Evolutionary conservation across 139 green algal genomes (phyloP).

Genomic region (Chlorella ohadii): DNA sequence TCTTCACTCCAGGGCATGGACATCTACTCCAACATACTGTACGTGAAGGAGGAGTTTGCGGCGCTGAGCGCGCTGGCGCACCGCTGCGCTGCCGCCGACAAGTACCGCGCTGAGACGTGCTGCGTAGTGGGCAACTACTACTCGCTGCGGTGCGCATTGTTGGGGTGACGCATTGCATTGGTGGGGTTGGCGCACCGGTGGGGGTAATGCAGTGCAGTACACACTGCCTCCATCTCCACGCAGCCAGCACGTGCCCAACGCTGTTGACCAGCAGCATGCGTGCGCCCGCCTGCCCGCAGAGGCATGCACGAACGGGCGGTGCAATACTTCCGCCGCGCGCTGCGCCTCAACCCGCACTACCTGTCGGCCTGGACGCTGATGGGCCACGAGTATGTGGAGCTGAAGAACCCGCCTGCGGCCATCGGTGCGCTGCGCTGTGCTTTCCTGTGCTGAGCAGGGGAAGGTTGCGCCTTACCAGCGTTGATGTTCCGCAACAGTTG

Average conservation of each 20-base stretch:
- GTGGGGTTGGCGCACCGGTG: too few relatives aligned
- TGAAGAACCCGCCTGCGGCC: conserved; percentile 94
- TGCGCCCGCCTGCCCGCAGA: background rate
- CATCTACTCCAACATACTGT: conserved; percentile 97
- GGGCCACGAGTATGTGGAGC: conserved; percentile 98
- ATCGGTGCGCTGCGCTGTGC: conserved; percentile 64
- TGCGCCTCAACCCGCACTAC: conserved; percentile 88
- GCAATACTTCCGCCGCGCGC: conserved; percentile 84
- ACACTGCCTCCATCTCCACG: too few relatives aligned
- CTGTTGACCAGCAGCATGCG: too few relatives aligned
- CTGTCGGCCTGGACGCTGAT: conserved; percentile 98
- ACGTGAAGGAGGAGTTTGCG: conserved; percentile 84
- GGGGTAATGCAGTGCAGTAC: too few relatives aligned
- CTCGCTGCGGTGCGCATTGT: conserved; percentile 71
- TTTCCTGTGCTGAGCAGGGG: too few relatives aligned
- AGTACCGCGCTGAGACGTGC: conserved; percentile 94
- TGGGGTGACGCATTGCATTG: too few relatives aligned
- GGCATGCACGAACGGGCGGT: conserved; percentile 33
- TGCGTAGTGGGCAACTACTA: conserved; percentile 99
- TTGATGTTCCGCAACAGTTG: too few relatives aligned
- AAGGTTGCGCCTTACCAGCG: too few relatives aligned
- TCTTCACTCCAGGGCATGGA: conserved; percentile 84
- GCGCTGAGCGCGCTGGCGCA: conserved; percentile 90
- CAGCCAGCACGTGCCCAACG: too few relatives aligned
- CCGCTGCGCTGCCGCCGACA: conserved; percentile 75